Percentiles rank a stretch among this genome's conserved stretches.
Evolutionary conservation across 495 filamentous ascomycete genomes (phyloP).

Genomic region (Emericellopsis terricola): DNA sequence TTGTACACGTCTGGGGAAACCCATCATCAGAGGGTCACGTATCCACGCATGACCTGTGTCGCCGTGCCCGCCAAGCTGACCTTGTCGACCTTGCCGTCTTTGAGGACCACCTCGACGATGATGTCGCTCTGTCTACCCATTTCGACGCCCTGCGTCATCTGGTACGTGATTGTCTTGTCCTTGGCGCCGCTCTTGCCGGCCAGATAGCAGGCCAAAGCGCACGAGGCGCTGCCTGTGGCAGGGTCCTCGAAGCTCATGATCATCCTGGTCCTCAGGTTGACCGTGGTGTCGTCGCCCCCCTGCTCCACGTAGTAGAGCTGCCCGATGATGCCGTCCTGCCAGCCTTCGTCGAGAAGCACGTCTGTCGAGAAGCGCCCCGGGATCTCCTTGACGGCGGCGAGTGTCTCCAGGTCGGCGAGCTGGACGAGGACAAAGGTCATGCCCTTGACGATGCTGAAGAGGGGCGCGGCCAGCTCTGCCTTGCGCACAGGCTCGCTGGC

Average conservation of each 20-base stretch:
- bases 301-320: conserved; percentile 37
- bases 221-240: conserved; percentile 47
- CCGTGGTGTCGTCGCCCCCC: conserved; percentile 10
- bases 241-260: conserved; percentile 51
- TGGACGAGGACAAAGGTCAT: conserved; percentile 45
- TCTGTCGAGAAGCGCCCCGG: conserved; percentile 10
- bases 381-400: conserved; percentile 15
- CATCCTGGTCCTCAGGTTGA: conserved; percentile 23
- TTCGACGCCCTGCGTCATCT: conserved; percentile 57
- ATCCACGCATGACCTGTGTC: conserved; percentile 39
- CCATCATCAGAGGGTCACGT: conserved; percentile 4
- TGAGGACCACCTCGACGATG: conserved; percentile 15
- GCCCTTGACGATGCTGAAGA: conserved; percentile 49
- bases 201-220: conserved; percentile 37
- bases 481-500: conserved; percentile 10
- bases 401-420: conserved; percentile 25
- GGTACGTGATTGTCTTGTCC: conserved; percentile 17
- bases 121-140: conserved; percentile 53
- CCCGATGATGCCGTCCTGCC: conserved; percentile 31
- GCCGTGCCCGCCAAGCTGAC: conserved; percentile 37
- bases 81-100: conserved; percentile 27
- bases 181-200: conserved; percentile 23
- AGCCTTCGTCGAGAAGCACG: conserved; percentile 35
- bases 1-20: no score
- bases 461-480: conserved; percentile 21